phyloP scores from a whole-genome alignment of 805 yeast genomes.

The Ogataea nitratoaversa region DNA sequence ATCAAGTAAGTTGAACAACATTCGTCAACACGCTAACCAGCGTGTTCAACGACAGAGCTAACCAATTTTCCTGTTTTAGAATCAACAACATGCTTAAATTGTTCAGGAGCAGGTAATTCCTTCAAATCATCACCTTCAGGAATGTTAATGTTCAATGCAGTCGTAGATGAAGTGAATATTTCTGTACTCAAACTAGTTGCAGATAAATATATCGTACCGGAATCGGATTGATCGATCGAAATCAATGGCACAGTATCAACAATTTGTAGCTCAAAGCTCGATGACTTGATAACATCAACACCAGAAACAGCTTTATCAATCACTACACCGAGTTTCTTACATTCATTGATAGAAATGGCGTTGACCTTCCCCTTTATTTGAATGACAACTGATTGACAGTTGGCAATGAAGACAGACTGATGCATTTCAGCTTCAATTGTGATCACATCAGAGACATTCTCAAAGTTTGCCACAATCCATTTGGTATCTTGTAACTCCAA shows the following conservation, averaged over 20 bases:
- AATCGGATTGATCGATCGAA: conserved; percentile 83
- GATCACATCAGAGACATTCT: conserved; percentile 57
- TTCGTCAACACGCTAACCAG: too few relatives aligned
- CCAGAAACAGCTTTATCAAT: conserved; percentile 85
- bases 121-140: conserved; percentile 74
- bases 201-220: conserved; percentile 76
- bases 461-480: conserved; percentile 84
- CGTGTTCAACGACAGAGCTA: conserved; percentile 76
- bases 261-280: conserved; percentile 79
- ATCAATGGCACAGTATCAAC: conserved; percentile 79
- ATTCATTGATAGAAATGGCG: conserved; percentile 75
- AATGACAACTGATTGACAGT: conserved; percentile 67
- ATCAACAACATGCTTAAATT: conserved; percentile 65
- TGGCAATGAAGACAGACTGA: conserved; percentile 86
- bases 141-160: conserved; percentile 80
- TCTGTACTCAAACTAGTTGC: conserved; percentile 69
- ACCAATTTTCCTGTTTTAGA: conserved; percentile 53
- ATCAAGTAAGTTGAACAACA: too few relatives aligned
- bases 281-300: conserved; percentile 79
- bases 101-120: conserved; percentile 89
- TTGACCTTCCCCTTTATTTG: conserved; percentile 90
- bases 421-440: conserved; percentile 74
- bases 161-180: conserved; percentile 77
- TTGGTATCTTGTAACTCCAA: conserved; percentile 80
- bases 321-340: conserved; percentile 69